phyloP scores from a whole-genome alignment of 306 rosid genomes.

The Geum urbanum region DNA sequence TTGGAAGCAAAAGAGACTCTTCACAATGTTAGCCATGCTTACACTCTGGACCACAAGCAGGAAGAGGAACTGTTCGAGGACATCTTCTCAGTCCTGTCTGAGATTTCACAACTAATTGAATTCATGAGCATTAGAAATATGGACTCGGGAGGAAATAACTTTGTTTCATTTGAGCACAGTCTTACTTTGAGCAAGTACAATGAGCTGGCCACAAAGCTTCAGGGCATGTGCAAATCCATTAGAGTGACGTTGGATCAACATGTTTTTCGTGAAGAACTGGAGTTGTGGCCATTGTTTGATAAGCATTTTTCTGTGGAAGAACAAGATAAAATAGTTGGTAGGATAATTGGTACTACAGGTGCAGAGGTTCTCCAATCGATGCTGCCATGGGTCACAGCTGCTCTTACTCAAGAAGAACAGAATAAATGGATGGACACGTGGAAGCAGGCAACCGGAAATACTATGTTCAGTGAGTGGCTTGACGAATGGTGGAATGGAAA shows the following conservation, averaged over 20 bases:
- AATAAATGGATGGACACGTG: conserved; percentile 85
- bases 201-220: conserved; percentile 63
- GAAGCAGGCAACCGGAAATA: conserved; percentile 90
- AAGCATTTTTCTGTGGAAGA: conserved; percentile 87
- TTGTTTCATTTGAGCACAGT: not conserved
- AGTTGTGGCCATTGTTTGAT: conserved; percentile 88
- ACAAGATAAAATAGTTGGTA: conserved; percentile 86
- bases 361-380: conserved; percentile 95
- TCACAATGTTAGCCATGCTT: conserved; percentile 48
- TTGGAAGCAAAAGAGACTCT: conserved; percentile 46
- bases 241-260: conserved; percentile 86
- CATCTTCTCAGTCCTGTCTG: conserved; percentile 36
- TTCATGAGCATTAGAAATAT: conserved; percentile 9
- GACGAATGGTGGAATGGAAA: conserved; percentile 84
- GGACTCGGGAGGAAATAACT: not conserved
- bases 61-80: conserved; percentile 44
- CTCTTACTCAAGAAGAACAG: conserved; percentile 85
- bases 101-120: conserved; percentile 31
- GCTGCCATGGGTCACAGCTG: conserved; percentile 94
- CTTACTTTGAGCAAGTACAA: conserved; percentile 29
- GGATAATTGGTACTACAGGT: conserved; percentile 90
- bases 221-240: conserved; percentile 91
- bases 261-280: conserved; percentile 82
- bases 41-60: conserved; percentile 47
- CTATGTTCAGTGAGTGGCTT: conserved; percentile 95